These are phyloP conservation scores for Mycena venus DNA, from an alignment of 768 basidiomycete species.

Conservation along the genomic window DNA sequence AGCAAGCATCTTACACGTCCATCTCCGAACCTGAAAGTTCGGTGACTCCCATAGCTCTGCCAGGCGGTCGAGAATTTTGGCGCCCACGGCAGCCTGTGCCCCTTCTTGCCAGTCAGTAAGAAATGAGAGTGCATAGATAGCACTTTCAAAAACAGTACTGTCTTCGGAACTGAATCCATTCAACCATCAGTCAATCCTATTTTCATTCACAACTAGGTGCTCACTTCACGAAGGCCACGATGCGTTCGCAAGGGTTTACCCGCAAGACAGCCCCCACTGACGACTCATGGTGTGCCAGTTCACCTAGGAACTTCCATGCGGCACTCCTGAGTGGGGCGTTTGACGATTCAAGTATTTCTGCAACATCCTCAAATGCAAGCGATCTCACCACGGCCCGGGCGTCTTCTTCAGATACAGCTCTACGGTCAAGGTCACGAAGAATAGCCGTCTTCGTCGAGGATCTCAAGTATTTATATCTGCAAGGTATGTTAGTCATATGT, in stretches of 20 bases:
- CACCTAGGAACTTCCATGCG: neutral
- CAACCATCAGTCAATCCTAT: no score
- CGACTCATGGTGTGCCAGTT: neutral
- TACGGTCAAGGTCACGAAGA: neutral
- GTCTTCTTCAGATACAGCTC: neutral
- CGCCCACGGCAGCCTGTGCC: no score
- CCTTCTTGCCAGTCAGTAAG: no score
- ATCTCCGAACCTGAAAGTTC: no score
- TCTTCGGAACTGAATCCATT: no score
- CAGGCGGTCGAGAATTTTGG: no score
- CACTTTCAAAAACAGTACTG: no score
- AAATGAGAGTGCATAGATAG: no score
- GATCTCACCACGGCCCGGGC: neutral
- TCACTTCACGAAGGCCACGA: neutral
- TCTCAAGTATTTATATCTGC: neutral
- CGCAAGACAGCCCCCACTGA: neutral
- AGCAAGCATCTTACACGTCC: no score
- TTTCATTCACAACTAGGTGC: no score
- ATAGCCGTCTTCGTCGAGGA: neutral
- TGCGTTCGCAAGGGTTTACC: neutral
- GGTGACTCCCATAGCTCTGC: no score
- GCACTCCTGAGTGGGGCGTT: neutral
- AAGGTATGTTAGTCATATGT: neutral
- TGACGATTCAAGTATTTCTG: neutral
- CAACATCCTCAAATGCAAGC: neutral